Evolutionary conservation across 2,329 filamentous ascomycete genomes (phyloP), one percentile per base, ranked within the genome.

Genomic region (Penicillium sp.): DNA sequence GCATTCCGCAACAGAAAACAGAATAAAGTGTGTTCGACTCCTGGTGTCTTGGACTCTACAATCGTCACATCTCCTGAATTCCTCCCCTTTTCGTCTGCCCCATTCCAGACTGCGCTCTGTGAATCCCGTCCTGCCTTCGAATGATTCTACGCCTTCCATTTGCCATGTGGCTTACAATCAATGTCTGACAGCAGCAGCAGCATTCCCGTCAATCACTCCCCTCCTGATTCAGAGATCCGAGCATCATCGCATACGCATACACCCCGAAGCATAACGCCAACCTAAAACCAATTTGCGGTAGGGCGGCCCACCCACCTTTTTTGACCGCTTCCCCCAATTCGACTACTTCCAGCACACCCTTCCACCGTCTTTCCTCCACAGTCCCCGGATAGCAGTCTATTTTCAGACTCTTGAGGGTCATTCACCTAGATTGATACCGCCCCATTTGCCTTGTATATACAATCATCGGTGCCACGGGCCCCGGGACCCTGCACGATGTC

Each of bases 401-500:
- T 52, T 45, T 49, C 13, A 10, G 33, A 57, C 40, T 43, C 55
- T 22, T 19, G 33, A 51, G n/a, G 16, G 4, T 19, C 16, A 30
- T 33, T 35, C 30, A 25, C 48, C n/a, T 22, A 25, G 26, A 22
- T 33, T 11, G 8, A n/a, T 7, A 25, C 16, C n/a, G 26, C 45
- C 45, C 45, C 45, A 48, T 48, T 48, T 48, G 45, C 45, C 6
- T 48, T 58, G 28, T 57, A 62, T 68, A 65, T 65, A 65, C 48
- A 40, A 45, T 54, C 26, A 52, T 45, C 52, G 62, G 56, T 54
- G 58, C 57, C 55, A 48, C 58, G 62, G 63, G 56, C 58, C 58
- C 53, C 53, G 64, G 63, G 55, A 58, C 55, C 52, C 61, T 66
- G 60, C 63, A 70, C 61, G 59, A 80, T 81, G 79, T 81, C 79